Evolutionary conservation across 768 basidiomycete species (phyloP).

Genomic region (Trametes meyenii): DNA sequence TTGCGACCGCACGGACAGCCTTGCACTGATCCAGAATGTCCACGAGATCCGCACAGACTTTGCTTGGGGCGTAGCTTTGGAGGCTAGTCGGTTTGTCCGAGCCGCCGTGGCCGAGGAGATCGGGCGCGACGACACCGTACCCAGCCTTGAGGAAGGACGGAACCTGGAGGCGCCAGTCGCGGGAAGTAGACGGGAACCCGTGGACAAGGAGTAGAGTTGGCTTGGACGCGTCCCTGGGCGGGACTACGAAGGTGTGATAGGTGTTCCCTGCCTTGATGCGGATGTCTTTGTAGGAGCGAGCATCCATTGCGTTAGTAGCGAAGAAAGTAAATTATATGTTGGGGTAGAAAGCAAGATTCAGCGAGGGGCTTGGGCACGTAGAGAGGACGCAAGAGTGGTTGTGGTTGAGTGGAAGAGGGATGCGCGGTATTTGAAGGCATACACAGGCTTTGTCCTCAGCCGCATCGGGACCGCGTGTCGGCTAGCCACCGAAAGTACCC

Average conservation of each 20-base stretch:
- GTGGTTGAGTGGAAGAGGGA: not conserved
- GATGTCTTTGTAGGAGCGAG: slow-evolving; percentile 37
- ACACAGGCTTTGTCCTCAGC: slow-evolving; percentile 15
- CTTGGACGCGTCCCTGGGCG: slow-evolving; percentile 30
- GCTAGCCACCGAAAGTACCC: not conserved
- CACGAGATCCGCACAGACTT: slow-evolving; percentile 36
- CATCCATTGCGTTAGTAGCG: slow-evolving; percentile 23
- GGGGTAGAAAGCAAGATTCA: not conserved
- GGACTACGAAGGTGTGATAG: slow-evolving; percentile 40
- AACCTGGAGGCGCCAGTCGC: slow-evolving; percentile 47
- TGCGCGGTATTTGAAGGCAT: slow-evolving; percentile 8
- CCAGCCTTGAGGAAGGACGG: slow-evolving; percentile 42
- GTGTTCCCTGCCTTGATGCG: slow-evolving; percentile 37
- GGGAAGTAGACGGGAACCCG: slow-evolving; percentile 46
- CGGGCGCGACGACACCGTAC: slow-evolving; percentile 48
- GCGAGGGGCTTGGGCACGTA: not conserved
- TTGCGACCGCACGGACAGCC: slow-evolving; percentile 32
- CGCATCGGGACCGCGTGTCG: slow-evolving; percentile 12
- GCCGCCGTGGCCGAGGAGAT: slow-evolving; percentile 50
- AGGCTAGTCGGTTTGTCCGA: slow-evolving; percentile 45
- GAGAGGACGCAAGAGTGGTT: not conserved
- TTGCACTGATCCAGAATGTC: slow-evolving; percentile 38
- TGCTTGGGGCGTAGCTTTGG: slow-evolving; percentile 30
- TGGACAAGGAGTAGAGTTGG: slow-evolving; percentile 48
- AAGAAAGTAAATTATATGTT: not conserved